Percentiles rank a stretch among this genome's conserved stretches.
phyloP scores from a whole-genome alignment of 352 stramenopile species.

The Phytophthora niederhauseri region DNA sequence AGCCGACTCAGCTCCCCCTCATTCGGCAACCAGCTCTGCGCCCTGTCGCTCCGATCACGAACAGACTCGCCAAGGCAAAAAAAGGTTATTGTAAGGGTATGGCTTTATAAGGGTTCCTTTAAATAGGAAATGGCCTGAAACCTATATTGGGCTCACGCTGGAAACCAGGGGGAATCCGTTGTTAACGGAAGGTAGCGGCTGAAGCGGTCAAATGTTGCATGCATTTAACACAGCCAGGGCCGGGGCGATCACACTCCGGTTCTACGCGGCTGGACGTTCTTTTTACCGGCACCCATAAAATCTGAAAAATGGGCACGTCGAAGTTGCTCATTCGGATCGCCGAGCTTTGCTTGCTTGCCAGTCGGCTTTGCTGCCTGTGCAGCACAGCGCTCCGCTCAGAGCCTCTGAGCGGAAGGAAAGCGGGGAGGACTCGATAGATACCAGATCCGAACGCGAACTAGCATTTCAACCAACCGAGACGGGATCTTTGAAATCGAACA shows the following conservation, averaged over 20 bases:
- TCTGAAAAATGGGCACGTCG: neutral
- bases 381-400: neutral
- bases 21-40: conserved; percentile 27
- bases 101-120: neutral
- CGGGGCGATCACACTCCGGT: neutral
- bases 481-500: too few species aligned
- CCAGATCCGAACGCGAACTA: too few species aligned
- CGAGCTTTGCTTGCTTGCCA: neutral
- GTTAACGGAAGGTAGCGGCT: neutral
- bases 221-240: neutral
- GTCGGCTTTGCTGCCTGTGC: neutral
- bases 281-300: neutral
- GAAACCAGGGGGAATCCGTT: neutral
- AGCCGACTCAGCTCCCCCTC: conserved; percentile 17
- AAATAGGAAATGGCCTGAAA: neutral
- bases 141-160: neutral
- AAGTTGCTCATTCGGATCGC: neutral
- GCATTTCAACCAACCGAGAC: too few species aligned
- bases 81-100: neutral
- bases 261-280: neutral
- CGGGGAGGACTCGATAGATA: too few species aligned
- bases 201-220: neutral
- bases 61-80: neutral
- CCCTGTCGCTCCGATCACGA: conserved; percentile 27
- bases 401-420: neutral